Conservation (phyloP, 192 early-diverging fungal genomes). For the Rhizoclosmatium sp. region DNA sequence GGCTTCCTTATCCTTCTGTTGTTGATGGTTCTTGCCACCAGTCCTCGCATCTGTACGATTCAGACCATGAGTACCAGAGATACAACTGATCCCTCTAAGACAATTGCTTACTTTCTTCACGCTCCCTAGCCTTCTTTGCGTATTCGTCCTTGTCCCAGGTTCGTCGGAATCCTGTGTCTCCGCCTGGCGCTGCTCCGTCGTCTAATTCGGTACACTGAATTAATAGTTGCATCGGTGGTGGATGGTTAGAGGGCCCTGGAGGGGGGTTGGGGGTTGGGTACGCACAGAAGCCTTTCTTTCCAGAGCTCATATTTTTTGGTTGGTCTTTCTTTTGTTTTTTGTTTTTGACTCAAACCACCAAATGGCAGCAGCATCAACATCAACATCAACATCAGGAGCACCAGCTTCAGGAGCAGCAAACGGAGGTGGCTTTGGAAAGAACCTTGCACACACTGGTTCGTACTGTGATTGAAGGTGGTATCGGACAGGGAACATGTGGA, state of each 20-base stretch:
- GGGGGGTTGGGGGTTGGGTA: not conserved
- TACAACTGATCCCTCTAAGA: not conserved
- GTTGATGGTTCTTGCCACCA: slow-evolving; percentile 1
- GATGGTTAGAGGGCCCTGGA: not conserved
- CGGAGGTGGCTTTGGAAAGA: slow-evolving; percentile 64
- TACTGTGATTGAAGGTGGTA: not conserved
- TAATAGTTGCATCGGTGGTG: not conserved
- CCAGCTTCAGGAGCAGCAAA: slow-evolving; percentile 1
- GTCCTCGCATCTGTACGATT: not conserved
- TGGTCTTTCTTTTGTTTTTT: slow-evolving; percentile 27
- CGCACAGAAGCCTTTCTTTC: slow-evolving; percentile 18
- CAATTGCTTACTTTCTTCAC: slow-evolving; percentile 50
- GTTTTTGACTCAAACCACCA: not conserved
- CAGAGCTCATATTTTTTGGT: not conserved
- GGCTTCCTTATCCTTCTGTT: slow-evolving; percentile 38
- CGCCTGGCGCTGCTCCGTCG: slow-evolving; percentile 27
- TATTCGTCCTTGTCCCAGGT: slow-evolving; percentile 80
- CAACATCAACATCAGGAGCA: too few relatives aligned
- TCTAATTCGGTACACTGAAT: not conserved
- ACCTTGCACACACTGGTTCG: slow-evolving; percentile 73
- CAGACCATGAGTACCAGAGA: not conserved
- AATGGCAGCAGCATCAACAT: slow-evolving; percentile 7
- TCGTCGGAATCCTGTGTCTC: slow-evolving; percentile 60
- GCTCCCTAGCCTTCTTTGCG: slow-evolving; percentile 69
- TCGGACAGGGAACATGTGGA: not conserved